phyloP scores from a whole-genome alignment of 257 asterid genomes.

The Solanum virginianum region DNA sequence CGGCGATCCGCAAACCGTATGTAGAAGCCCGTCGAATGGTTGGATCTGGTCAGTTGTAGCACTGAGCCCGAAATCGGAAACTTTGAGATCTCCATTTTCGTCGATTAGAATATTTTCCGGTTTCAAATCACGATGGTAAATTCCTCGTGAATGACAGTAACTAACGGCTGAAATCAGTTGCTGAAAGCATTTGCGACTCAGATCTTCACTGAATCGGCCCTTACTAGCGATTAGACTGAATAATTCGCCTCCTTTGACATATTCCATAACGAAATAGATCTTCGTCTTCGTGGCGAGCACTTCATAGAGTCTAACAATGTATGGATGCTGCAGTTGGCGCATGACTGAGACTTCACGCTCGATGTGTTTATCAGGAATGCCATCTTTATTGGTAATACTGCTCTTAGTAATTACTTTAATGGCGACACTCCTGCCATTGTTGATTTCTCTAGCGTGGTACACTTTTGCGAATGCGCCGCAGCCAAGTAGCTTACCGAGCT shows the following conservation, averaged over 20 bases:
- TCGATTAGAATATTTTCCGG: conserved; percentile 79
- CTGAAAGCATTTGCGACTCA: conserved; percentile 57
- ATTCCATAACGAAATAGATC: conserved; percentile 67
- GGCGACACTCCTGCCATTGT: conserved; percentile 66
- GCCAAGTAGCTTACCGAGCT: conserved; percentile 75
- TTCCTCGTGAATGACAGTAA: conserved; percentile 71
- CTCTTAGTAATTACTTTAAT: conserved; percentile 58
- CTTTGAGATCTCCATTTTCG: conserved; percentile 67
- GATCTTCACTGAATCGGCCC: conserved; percentile 60
- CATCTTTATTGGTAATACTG: conserved; percentile 17
- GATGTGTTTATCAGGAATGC: conserved; percentile 23
- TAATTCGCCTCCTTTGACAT: conserved; percentile 78
- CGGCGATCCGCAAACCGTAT: conserved; percentile 94
- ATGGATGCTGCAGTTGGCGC: conserved; percentile 53
- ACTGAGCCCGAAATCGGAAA: conserved; percentile 84
- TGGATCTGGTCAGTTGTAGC: conserved; percentile 52
- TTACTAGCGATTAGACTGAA: conserved; percentile 46
- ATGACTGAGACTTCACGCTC: conserved; percentile 67
- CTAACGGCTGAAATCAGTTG: conserved; percentile 69
- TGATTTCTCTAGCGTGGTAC: conserved; percentile 63
- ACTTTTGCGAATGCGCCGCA: conserved; percentile 96
- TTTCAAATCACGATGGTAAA: conserved; percentile 79
- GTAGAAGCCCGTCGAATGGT: conserved; percentile 47
- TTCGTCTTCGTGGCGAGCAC: conserved; percentile 68
- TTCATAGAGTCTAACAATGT: conserved; percentile 53